Percentiles rank a stretch among this genome's conserved stretches.
These are phyloP conservation scores for Sporothrix brasiliensis DNA, from an alignment of 2,329 filamentous ascomycete genomes.

Conservation along the genomic window DNA sequence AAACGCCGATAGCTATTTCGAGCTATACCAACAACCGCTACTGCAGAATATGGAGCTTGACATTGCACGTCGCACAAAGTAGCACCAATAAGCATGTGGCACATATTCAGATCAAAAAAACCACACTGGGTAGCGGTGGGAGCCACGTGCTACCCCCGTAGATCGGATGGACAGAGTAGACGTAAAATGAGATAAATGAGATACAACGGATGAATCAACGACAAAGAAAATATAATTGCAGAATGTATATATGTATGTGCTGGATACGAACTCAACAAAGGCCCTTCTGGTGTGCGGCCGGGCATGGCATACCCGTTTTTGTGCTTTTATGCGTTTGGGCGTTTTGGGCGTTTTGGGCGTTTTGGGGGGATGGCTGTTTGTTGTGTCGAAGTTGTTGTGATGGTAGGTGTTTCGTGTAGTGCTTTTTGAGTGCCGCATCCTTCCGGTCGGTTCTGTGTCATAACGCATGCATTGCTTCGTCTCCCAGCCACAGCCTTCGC, in stretches of 20 bases:
- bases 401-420: conserved; percentile 6
- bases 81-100: neutral
- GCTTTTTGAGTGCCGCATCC: neutral
- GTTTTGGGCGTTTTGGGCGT: neutral
- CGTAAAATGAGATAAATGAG: neutral
- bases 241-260: conserved; percentile 21
- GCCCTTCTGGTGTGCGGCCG: neutral
- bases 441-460: conserved; percentile 1
- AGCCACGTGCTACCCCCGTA: neutral
- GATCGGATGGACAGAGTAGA: neutral
- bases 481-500: neutral
- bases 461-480: neutral
- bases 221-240: conserved; percentile 27
- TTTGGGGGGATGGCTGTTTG: neutral
- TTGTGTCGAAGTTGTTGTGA: neutral
- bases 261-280: conserved; percentile 19
- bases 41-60: conserved; percentile 3
- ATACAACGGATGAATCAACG: neutral
- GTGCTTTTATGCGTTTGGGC: neutral
- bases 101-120: neutral
- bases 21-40: neutral
- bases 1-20: too few species aligned
- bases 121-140: neutral
- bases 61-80: neutral
- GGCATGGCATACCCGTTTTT: neutral